Percentiles rank a stretch among this genome's conserved stretches.
Conservation (phyloP, 192 early-diverging fungal genomes). For the Rhizophlyctis rosea region DNA sequence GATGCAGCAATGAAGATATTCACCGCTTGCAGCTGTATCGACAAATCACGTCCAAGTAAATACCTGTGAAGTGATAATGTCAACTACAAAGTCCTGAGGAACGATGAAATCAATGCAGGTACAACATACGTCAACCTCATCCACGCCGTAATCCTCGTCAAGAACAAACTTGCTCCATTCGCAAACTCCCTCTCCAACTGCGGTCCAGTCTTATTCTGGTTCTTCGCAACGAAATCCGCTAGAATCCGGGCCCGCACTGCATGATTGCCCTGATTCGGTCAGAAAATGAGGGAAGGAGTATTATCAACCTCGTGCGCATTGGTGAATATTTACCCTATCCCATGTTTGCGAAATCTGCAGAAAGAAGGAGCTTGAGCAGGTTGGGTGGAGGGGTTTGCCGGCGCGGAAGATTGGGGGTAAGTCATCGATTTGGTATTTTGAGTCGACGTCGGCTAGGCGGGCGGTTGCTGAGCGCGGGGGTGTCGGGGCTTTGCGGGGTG, state of each 20-base stretch:
- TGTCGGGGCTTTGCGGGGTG: too few relatives aligned
- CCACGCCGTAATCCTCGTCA: conserved; percentile 58
- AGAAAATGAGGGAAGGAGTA: conserved; percentile 1
- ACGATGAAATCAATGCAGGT: too few relatives aligned
- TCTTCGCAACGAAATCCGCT: conserved; percentile 50
- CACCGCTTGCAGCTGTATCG: conserved; percentile 53
- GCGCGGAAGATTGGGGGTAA: background rate
- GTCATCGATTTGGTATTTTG: conserved; percentile 7
- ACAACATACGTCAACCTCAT: conserved; percentile 49
- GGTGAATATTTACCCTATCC: conserved; percentile 36
- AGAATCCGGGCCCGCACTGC: conserved; percentile 53
- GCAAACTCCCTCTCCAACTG: conserved; percentile 58
- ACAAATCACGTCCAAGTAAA: conserved; percentile 48
- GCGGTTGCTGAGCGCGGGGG: background rate
- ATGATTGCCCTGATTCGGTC: conserved; percentile 38
- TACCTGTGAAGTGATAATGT: conserved; percentile 37
- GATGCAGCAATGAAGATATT: conserved; percentile 56
- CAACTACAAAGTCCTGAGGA: too few relatives aligned
- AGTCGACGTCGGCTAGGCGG: background rate
- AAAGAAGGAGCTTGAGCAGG: conserved; percentile 38
- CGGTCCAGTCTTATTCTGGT: conserved; percentile 55
- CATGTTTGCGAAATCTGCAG: conserved; percentile 50
- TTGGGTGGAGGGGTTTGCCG: conserved; percentile 25
- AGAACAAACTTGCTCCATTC: conserved; percentile 58
- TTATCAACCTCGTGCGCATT: background rate